These are phyloP conservation scores for Sequoia sempervirens DNA, from an alignment of 75 land plant species.

Conservation along the genomic window DNA sequence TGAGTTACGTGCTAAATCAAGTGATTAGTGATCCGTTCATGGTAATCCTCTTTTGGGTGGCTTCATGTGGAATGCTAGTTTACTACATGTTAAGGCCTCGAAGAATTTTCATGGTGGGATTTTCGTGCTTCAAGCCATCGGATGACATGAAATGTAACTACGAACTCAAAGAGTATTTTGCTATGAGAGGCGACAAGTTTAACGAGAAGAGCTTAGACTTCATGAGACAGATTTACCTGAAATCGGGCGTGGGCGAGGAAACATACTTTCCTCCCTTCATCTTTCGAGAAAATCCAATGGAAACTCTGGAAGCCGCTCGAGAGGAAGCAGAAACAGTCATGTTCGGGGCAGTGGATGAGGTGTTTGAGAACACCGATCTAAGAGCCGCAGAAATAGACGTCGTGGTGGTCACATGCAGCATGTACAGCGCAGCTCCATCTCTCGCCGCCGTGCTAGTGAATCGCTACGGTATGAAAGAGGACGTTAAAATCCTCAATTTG, in stretches of 20 bases:
- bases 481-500: conserved; percentile 25
- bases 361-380: conserved; percentile 10
- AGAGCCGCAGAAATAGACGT: conserved; percentile 14
- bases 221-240: conserved; percentile 23
- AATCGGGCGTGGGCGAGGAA: conserved; percentile 53
- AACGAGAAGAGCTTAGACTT: conserved; percentile 16
- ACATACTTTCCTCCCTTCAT: conserved; percentile 41
- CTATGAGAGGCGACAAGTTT: conserved; percentile 9
- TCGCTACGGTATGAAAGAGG: conserved; percentile 20
- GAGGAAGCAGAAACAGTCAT: conserved; percentile 18
- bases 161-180: conserved; percentile 29
- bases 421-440: conserved; percentile 22
- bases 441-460: conserved; percentile 27
- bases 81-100: conserved; percentile 6
- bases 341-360: conserved; percentile 26
- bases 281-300: conserved; percentile 15
- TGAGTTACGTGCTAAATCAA: background rate
- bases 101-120: conserved; percentile 31
- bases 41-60: background rate
- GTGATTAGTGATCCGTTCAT: background rate
- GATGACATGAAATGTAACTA: conserved; percentile 13
- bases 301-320: background rate
- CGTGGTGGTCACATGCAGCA: conserved; percentile 28
- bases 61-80: background rate
- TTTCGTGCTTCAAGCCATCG: conserved; percentile 31